Base-by-base conservation (phyloP, 495 filamentous ascomycete genomes). In the Hypoxylon trugodes region DNA sequence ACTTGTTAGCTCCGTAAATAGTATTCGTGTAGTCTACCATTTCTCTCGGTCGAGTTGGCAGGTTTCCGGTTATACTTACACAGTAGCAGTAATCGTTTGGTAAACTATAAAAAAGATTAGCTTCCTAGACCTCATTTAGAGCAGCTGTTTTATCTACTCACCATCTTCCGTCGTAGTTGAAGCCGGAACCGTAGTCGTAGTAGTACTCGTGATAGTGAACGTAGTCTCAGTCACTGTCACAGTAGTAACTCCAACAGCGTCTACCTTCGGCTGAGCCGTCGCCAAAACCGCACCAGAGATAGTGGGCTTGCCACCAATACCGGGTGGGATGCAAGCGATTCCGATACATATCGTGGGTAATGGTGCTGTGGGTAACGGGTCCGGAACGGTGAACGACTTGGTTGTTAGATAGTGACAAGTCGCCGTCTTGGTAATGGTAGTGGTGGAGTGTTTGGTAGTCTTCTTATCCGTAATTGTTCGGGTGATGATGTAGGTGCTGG, bases 221-320 rank as follows among this genome's bases (percentile, higher is more conserved):
- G 76, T 80, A 12, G 77, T 77, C 33, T 79, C 69, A 12, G 76
- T 80, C 40, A 71, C 66, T 0, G 77, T 77, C n/a, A 74, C 73
- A 4, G 74, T 78, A 26, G 72, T 71, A 2, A 70, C 68, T 13
- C 68, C 64, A 26, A 74, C 63, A 7, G 72, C 66, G 6, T 65
- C 73, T 33, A 63, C 37, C 16, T 64, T 59, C 3, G 36, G 25
- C 33, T 68, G 48, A 12, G 30, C 51, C 18, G 46, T 61, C 28
- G 52, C 22, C 2, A 57, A 10, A 10, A 18, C 57, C 5, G 56
- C 55, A 9, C 65, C 65, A 22, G 60, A 18, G 6, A 50, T 42
- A 6, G 35, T 26, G 1, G 51, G 26, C 25, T 32, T 43, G 19
- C 58, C 65, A 9, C 35, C 51, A 10, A 22, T 30, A 15, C 40